phyloP scores from a whole-genome alignment of 768 basidiomycete genomes.

The Mycena pura region DNA sequence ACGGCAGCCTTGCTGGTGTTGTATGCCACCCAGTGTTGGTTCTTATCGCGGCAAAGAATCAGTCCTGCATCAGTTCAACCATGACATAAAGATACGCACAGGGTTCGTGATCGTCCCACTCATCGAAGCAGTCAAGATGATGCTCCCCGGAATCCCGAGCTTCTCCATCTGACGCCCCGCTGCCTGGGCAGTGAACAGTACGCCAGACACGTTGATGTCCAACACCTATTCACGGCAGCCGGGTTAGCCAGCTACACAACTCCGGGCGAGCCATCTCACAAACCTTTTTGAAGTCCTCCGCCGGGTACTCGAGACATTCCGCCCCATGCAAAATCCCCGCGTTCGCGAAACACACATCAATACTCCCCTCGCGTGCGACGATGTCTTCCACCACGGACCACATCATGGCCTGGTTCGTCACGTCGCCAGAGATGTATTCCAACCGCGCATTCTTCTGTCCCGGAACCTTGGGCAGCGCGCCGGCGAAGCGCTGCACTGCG shows the following conservation, averaged over 20 bases:
- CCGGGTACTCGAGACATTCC: conserved; percentile 72
- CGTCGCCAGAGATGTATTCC: conserved; percentile 71
- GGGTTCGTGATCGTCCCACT: conserved; percentile 74
- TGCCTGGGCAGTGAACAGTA: conserved; percentile 64
- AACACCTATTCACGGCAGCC: conserved; percentile 47
- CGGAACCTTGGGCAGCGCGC: conserved; percentile 37
- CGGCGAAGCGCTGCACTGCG: conserved; percentile 56
- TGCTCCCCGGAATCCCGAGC: conserved; percentile 54
- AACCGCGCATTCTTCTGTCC: conserved; percentile 30
- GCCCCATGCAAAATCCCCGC: conserved; percentile 74
- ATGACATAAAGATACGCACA: conserved; percentile 42
- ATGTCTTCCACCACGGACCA: conserved; percentile 66
- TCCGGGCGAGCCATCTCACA: conserved; percentile 17
- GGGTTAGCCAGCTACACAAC: not conserved
- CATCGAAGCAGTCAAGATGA: conserved; percentile 67
- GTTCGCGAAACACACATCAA: conserved; percentile 80
- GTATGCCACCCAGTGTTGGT: conserved; percentile 74
- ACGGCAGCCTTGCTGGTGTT: conserved; percentile 81
- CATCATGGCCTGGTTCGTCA: conserved; percentile 62
- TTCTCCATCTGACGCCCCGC: conserved; percentile 62
- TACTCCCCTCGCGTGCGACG: conserved; percentile 68
- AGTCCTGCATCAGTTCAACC: not conserved
- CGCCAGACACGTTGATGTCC: conserved; percentile 59
- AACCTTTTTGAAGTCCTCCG: conserved; percentile 67
- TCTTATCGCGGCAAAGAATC: conserved; percentile 40